Conservation (phyloP, 192 early-diverging fungal species). For the Backusella australiensis region DNA sequence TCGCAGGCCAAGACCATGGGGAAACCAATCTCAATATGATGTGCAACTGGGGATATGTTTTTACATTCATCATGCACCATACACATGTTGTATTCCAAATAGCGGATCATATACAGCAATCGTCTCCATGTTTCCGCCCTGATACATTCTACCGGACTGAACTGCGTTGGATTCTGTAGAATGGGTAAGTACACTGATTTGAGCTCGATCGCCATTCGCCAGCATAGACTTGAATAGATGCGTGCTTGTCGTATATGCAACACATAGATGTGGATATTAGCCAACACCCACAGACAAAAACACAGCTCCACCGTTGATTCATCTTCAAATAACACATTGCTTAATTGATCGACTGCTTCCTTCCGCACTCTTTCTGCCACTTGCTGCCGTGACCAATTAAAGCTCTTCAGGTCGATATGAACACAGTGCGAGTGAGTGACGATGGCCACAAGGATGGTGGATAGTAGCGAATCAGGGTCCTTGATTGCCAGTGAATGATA, state of each 20-base stretch:
- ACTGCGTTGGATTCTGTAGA: background rate
- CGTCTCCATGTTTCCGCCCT: slow-evolving; percentile 28
- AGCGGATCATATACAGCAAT: slow-evolving; percentile 16
- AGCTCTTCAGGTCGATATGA: background rate
- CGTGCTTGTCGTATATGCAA: slow-evolving; percentile 15
- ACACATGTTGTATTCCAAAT: slow-evolving; percentile 15
- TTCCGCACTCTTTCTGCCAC: background rate
- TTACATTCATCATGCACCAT: slow-evolving; percentile 1
- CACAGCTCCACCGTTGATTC: slow-evolving; percentile 10
- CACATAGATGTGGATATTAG: background rate
- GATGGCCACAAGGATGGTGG: background rate
- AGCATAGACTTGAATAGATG: slow-evolving; percentile 2
- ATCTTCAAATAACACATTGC: slow-evolving; percentile 13
- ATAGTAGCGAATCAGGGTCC: slow-evolving; percentile 12
- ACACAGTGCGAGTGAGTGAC: slow-evolving; percentile 4
- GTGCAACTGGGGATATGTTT: background rate
- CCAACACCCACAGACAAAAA: background rate
- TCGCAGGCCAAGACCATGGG: slow-evolving; percentile 12
- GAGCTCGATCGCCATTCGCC: slow-evolving; percentile 22
- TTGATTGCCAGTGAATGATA: background rate
- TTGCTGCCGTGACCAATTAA: background rate
- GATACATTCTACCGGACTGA: background rate
- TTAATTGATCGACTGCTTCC: background rate
- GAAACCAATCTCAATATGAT: slow-evolving; percentile 15
- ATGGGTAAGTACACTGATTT: slow-evolving; percentile 15